Evolutionary conservation across 345 rosid species (phyloP), one percentile per base, ranked within the genome.

Genomic region (Conringia planisiliqua): DNA sequence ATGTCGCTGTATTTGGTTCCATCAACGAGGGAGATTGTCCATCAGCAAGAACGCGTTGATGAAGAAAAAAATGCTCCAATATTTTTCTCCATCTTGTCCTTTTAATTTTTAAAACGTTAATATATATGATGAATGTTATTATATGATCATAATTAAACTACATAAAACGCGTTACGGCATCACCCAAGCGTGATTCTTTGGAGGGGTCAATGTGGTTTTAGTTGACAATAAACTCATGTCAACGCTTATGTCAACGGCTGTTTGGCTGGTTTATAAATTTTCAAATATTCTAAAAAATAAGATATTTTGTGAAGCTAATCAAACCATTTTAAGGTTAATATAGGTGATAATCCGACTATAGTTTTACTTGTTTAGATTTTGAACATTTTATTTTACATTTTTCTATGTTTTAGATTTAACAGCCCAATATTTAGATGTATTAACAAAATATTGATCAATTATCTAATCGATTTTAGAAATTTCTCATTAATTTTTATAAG

Each of bases 81-180:
- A 39, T 55, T 73, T 27, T 14, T 64, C 38, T 73, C 10, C 36
- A 72, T 64, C 7, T 51, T 48, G 9, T 42, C 32, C 16, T 18
- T 62, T 16, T 1, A 27, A 29, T 72, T n/a, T 29, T 42, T 4
- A 62, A 48, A 52, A 30, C 16, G 14, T 14, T 1, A 6, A 43
- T 64, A 66, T 44, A 16, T 66, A 17, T 36, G 52, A 47, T 17
- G 51, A 67, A 68, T 75, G 62, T 58, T 67, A 59, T 3, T 44
- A 50, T 8, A 17, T 75, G 36, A 36, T 50, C 18, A 9, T 35
- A 55, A 33, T n/a, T 64, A 32, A 26, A n/a, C 26, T 1, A 16
- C 43, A 7, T 11, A 24, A 72, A 66, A 40, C 68, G 79, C 79
- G 79, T 68, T 35, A 74, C 18, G 42, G 16, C 57, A 56, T 38